A percentile compares a stretch with the other conserved stretches of the same genome.
These are phyloP conservation scores for Peronospora tabacina DNA, from an alignment of 352 stramenopile species.

Conservation along the genomic window DNA sequence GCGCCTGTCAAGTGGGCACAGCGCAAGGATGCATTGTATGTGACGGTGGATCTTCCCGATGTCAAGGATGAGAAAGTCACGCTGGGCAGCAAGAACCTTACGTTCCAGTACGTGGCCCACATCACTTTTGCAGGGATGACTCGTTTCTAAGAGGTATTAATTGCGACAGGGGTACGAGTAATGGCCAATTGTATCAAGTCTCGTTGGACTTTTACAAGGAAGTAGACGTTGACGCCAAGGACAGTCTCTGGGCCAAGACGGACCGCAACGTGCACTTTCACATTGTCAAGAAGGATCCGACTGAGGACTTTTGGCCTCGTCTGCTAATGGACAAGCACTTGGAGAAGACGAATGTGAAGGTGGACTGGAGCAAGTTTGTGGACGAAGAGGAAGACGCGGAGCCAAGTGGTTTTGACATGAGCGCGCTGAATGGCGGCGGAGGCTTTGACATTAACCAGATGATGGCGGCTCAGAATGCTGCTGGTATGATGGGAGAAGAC, in stretches of 20 bases:
- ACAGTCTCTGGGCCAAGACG: conserved; percentile 93
- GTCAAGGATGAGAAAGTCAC: conserved; percentile 91
- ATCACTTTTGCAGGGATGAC: neutral
- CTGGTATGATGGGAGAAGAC: conserved; percentile 57
- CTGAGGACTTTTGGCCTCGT: conserved; percentile 93
- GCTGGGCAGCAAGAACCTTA: conserved; percentile 84
- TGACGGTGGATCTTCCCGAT: conserved; percentile 93
- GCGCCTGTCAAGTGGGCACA: conserved; percentile 95
- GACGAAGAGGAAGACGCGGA: conserved; percentile 95
- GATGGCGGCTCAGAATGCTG: conserved; percentile 82
- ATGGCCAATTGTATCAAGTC: conserved; percentile 90
- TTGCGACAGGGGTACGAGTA: conserved; percentile 69
- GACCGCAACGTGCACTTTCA: conserved; percentile 94
- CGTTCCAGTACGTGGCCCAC: conserved; percentile 55
- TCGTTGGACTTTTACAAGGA: conserved; percentile 94
- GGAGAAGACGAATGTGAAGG: conserved; percentile 95
- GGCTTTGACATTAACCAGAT: conserved; percentile 95
- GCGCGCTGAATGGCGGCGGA: conserved; percentile 70
- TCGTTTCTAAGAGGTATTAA: neutral
- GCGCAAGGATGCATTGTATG: conserved; percentile 92
- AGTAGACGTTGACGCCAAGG: conserved; percentile 81
- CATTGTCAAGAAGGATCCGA: conserved; percentile 93
- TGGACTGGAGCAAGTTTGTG: conserved; percentile 95
- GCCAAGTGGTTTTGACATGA: conserved; percentile 80
- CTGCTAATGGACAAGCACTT: conserved; percentile 93